phyloP scores from a whole-genome alignment of 805 yeast species.

The Cyberlindnera bimundalis region DNA sequence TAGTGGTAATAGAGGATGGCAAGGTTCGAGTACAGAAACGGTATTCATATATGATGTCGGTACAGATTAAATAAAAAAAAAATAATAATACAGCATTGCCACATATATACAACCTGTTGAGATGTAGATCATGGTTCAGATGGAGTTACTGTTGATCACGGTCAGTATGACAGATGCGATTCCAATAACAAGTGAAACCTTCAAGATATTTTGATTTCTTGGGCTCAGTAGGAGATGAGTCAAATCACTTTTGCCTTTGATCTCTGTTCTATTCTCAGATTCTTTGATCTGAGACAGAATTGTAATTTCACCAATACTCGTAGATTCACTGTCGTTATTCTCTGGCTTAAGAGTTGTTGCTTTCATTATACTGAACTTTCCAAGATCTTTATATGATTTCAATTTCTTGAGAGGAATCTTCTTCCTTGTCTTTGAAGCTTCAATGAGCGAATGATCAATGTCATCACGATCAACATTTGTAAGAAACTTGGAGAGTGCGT shows the following conservation, averaged over 20 bases:
- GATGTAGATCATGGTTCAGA: neutral
- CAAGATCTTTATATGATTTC: constrained; percentile 2
- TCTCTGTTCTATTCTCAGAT: neutral
- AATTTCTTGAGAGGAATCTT: constrained; percentile 8
- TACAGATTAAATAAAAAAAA: constrained; percentile 24
- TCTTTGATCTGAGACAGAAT: constrained; percentile 1
- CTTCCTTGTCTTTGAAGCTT: neutral
- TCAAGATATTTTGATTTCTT: constrained; percentile 10
- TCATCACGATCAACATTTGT: constrained; percentile 25
- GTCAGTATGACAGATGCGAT: neutral
- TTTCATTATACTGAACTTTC: constrained; percentile 28
- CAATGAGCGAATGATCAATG: constrained; percentile 11
- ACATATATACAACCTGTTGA: neutral
- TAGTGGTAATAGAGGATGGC: constrained; percentile 96
- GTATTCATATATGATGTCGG: constrained; percentile 79
- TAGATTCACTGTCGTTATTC: neutral
- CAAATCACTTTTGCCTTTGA: neutral
- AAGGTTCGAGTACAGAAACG: constrained; percentile 74
- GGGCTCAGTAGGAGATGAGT: neutral
- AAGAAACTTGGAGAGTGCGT: constrained; percentile 30
- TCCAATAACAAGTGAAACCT: constrained; percentile 2
- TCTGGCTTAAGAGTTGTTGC: neutral
- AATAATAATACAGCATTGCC: no score
- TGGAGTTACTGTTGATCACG: neutral
- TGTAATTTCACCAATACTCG: neutral